Conservation (phyloP, 305 asterid genomes). For the Stenogyne calaminthoides region DNA sequence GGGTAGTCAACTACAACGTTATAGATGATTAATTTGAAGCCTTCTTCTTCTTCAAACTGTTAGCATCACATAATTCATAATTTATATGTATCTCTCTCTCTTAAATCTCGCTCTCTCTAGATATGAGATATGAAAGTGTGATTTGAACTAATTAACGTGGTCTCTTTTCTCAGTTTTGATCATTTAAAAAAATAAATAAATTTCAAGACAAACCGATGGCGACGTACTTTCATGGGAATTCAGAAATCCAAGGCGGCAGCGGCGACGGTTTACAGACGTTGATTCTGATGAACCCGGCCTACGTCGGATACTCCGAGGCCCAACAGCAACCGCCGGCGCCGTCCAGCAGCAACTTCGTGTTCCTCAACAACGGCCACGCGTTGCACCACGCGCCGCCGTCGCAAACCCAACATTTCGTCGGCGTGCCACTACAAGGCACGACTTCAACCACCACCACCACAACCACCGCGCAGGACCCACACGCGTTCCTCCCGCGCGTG, state of each 20-base stretch:
- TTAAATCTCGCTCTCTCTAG: too few relatives aligned
- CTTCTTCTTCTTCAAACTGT: neutral
- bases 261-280: constrained; percentile 85
- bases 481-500: constrained; percentile 65
- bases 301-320: constrained; percentile 73
- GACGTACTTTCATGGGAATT: constrained; percentile 80
- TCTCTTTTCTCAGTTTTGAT: constrained; percentile 24
- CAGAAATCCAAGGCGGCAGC: constrained; percentile 72
- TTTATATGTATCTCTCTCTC: neutral
- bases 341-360: constrained; percentile 46
- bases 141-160: constrained; percentile 34
- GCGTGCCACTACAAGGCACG: constrained; percentile 58
- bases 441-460: constrained; percentile 32
- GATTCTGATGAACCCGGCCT: constrained; percentile 88
- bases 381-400: constrained; percentile 63
- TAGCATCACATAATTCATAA: constrained; percentile 13
- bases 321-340: constrained; percentile 37
- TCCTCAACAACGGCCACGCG: constrained; percentile 34
- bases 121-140: constrained; percentile 19
- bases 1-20: constrained; percentile 26
- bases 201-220: constrained; percentile 51
- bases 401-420: constrained; percentile 65
- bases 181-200: neutral
- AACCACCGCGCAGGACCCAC: constrained; percentile 45
- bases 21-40: constrained; percentile 41